phyloP scores from a whole-genome alignment of 1,139 yeast genomes.

The Petasospora rhodanensis region DNA sequence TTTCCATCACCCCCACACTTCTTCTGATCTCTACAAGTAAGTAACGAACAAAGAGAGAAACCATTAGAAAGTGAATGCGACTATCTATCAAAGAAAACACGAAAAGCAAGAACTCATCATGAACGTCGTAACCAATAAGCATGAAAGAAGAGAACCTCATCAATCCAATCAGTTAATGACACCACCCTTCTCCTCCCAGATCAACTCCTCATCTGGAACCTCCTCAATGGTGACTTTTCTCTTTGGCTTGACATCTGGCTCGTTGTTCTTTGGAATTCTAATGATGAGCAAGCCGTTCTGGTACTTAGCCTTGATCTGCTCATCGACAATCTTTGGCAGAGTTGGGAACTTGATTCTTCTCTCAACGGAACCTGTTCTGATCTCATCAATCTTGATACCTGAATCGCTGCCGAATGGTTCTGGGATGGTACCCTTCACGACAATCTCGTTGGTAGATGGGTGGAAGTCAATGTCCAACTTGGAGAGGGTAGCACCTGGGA shows the following conservation, averaged over 20 bases:
- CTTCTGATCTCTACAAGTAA: too few species aligned
- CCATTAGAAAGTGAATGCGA: too few species aligned
- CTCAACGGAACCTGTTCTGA: constrained; percentile 48
- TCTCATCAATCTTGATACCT: constrained; percentile 38
- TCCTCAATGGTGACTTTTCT: constrained; percentile 29
- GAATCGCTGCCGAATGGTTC: constrained; percentile 33
- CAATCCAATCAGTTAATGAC: constrained; percentile 1
- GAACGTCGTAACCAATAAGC: too few species aligned
- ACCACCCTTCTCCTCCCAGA: constrained; percentile 15
- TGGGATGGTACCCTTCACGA: constrained; percentile 41
- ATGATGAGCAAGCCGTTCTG: constrained; percentile 48
- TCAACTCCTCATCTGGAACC: constrained; percentile 20
- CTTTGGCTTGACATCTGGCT: constrained; percentile 32
- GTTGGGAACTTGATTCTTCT: constrained; percentile 51
- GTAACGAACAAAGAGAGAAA: too few species aligned
- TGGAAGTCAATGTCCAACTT: constrained; percentile 53
- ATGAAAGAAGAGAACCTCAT: too few species aligned
- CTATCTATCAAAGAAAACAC: too few species aligned
- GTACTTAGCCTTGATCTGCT: constrained; percentile 47
- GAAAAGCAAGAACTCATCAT: too few species aligned
- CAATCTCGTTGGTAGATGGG: constrained; percentile 45
- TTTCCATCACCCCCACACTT: too few species aligned
- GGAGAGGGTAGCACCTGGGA: constrained; percentile 50
- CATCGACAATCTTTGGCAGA: constrained; percentile 46
- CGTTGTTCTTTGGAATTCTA: constrained; percentile 40